Base-by-base conservation (phyloP, 192 early-diverging fungal species). In the Entrophospora sp. region DNA sequence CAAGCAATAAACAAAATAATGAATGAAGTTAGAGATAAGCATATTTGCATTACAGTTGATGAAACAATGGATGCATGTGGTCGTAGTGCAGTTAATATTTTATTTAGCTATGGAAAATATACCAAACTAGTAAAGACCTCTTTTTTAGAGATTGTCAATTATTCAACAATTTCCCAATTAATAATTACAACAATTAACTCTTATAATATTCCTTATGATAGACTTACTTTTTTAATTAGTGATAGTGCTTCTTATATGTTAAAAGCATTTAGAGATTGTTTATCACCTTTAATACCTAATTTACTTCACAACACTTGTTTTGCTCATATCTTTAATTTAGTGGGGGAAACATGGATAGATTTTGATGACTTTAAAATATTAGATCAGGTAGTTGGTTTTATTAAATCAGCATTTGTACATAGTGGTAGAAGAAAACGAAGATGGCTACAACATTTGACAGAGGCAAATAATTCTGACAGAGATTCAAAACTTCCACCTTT, bases 171-270 rank as follows among this genome's bases (percentile, higher is more conserved):
- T 58, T 18, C 36, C 22, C 24, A 36, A 22, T 22, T 58, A 5
- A 5, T 58, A 12, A 25, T 58, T 9, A 22, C 6, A 5, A 36
- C 36, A 20, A 0, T 58, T 20, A 12, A 53, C 2, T 40, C 4
- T 24, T 58, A 58, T 58, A 58, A 58, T 25, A 37, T 58, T 20
- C 24, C 22, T 24, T 38, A n/a, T 58, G 22, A 58, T 24, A 58
- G 37, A 13, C 2, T 36, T 25, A 37, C 3, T 25, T 36, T 58
- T 38, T 58, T 58, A 37, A 58, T 58, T 58, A 16, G 32, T 22
- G 24, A 58, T 38, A 58, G 37, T 58, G 35, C 18, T 1, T 7
- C 2, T 16, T 58, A 58, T 58, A 58, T 36, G 22, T 1, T 36
- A 24, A 38, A 38, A 12, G 18, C 36, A 12, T 58, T 58, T 58